Evolutionary conservation across 83 land plant species (phyloP), one percentile per base, ranked within the genome.

Genomic region (Picea abies): DNA sequence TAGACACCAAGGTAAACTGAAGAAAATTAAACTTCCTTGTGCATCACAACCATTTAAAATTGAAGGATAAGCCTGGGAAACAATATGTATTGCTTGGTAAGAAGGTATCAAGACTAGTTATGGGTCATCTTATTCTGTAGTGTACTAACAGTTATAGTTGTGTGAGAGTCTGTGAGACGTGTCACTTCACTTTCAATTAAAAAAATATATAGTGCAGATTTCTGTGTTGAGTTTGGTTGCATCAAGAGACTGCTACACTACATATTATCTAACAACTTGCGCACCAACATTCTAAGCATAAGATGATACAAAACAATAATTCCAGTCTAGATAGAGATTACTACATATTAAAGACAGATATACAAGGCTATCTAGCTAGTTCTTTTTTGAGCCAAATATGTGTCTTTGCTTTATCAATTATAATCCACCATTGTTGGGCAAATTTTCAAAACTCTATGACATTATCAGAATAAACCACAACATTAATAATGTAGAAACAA

Each of bases 391-490:
- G 25, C 23, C 56, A n/a, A 44, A 71, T 16, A 71, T 1, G 37
- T 44, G 6, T 83, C 80, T 71, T 14, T 47, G 47, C 41, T 56
- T 82, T 52, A 29, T 49, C 41, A 77, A 75, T 44, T 29, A 47
- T 17, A 52, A 25, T 23, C 6, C 29, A 76, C 37, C 14, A 44
- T 26, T 75, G 16, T 44, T 76, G 5, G 23, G 41, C 29, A 58
- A 79, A 10, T 58, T 58, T 14, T 22, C 10, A 79, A 23, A 61
- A 25, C 39, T 29, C 12, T 6, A 17, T 19, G 60, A 60, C 80
- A 44, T 56, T 20, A 14, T 4, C 19, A 26, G 12, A 79, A 58
- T 29, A 79, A 79, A 79, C 11, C 49, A 68, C 20, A 68, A 52
- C 17, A 78, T 14, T 16, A 84, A 79, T 37, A 44, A 52, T 11